Percentiles rank a stretch among this genome's conserved stretches.
Evolutionary conservation across 2,329 filamentous ascomycete species (phyloP).

Genomic region (Microdochium paspali): DNA sequence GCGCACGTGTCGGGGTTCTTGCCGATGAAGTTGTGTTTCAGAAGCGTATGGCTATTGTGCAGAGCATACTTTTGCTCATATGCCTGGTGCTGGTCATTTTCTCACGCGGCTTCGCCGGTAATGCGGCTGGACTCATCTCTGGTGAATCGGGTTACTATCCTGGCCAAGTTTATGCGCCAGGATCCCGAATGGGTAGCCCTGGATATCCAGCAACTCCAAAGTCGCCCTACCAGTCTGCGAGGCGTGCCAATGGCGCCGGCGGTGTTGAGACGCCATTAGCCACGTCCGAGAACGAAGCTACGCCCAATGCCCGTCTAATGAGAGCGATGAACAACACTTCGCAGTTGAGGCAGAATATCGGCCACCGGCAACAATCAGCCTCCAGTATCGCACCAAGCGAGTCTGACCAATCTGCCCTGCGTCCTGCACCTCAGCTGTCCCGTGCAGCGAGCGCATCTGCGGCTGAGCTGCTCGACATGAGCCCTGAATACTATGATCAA

Average conservation of each 20-base stretch:
- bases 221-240: neutral
- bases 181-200: slow-evolving; percentile 14
- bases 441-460: neutral
- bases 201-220: slow-evolving; percentile 16
- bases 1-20: slow-evolving; percentile 70
- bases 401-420: neutral
- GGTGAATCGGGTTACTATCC: slow-evolving; percentile 19
- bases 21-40: slow-evolving; percentile 85
- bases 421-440: neutral
- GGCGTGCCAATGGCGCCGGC: neutral
- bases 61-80: slow-evolving; percentile 76
- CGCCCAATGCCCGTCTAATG: neutral
- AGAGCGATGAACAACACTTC: neutral
- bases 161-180: slow-evolving; percentile 11
- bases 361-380: neutral
- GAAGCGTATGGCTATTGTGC: slow-evolving; percentile 89
- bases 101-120: slow-evolving; percentile 37
- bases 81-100: slow-evolving; percentile 87
- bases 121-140: slow-evolving; percentile 7
- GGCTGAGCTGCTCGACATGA: neutral
- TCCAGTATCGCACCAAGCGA: neutral
- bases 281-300: neutral
- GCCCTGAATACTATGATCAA: slow-evolving; percentile 3
- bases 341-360: neutral
- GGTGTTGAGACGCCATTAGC: neutral